Evolutionary conservation across 139 green algal species (phyloP).

Genomic region (Haematococcus lacustris): DNA sequence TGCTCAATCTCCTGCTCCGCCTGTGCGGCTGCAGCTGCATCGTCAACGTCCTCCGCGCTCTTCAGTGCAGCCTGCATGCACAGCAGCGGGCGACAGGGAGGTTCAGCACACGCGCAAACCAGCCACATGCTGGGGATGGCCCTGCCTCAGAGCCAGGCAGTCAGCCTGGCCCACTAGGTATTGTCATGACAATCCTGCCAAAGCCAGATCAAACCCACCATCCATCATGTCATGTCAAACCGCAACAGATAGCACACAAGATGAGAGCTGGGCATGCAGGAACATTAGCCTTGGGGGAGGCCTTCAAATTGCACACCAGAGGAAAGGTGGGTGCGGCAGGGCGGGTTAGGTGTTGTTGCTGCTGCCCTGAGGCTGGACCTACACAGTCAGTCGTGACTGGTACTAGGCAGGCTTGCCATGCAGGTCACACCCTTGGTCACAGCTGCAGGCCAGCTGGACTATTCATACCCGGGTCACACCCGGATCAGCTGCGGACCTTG

Average conservation of each 20-base stretch:
- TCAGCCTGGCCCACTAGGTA: too few relatives aligned
- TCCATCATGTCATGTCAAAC: background rate
- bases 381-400: background rate
- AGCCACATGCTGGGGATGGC: too few relatives aligned
- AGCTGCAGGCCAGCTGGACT: too few relatives aligned
- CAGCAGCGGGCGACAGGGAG: background rate
- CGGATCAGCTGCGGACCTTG: too few relatives aligned
- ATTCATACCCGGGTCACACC: too few relatives aligned
- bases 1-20: conserved; percentile 35
- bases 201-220: too few relatives aligned
- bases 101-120: too few relatives aligned
- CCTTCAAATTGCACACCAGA: background rate
- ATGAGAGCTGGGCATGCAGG: background rate
- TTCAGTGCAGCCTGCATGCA: conserved; percentile 50
- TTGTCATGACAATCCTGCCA: too few relatives aligned
- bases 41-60: conserved; percentile 70
- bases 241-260: background rate
- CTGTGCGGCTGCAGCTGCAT: conserved; percentile 47
- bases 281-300: too few relatives aligned
- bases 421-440: too few relatives aligned
- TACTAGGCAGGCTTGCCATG: background rate
- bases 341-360: background rate
- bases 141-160: too few relatives aligned
- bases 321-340: background rate
- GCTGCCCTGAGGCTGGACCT: too few relatives aligned